Conservation (phyloP, 306 rosid genomes). For the Calophaca sinica region DNA sequence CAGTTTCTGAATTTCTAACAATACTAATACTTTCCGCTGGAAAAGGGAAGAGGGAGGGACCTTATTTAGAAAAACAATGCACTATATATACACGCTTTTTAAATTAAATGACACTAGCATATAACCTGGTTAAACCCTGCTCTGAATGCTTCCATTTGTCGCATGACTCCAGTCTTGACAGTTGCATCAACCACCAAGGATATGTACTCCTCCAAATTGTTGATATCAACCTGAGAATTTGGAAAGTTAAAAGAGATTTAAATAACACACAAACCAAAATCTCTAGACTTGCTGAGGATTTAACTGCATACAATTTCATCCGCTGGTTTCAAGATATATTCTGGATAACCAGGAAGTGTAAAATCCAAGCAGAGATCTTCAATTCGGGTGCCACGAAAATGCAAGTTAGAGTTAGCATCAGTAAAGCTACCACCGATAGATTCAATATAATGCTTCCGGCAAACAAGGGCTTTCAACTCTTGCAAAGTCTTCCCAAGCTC, state of each 20-base stretch:
- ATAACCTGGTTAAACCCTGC: conserved; percentile 90
- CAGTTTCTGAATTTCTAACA: no score
- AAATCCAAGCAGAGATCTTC: conserved; percentile 88
- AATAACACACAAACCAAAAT: neutral
- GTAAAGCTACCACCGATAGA: conserved; percentile 49
- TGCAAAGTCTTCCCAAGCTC: conserved; percentile 88
- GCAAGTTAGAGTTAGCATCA: conserved; percentile 51
- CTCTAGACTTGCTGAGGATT: neutral
- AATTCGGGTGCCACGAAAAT: conserved; percentile 68
- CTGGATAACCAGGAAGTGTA: conserved; percentile 91
- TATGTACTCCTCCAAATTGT: conserved; percentile 88
- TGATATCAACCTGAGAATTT: conserved; percentile 69
- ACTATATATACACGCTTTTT: neutral
- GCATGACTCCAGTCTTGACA: conserved; percentile 78
- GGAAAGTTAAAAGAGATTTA: neutral
- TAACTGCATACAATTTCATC: conserved; percentile 71
- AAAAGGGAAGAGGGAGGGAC: neutral
- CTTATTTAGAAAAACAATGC: neutral
- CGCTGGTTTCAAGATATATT: conserved; percentile 72
- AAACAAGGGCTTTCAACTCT: conserved; percentile 75
- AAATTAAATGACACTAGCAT: conserved; percentile 2
- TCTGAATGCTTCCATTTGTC: conserved; percentile 88
- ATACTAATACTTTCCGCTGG: neutral
- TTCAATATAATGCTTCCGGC: conserved; percentile 68
- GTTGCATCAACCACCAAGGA: conserved; percentile 80